phyloP scores from a whole-genome alignment of 2,329 filamentous ascomycete species.

The Aurifilum marmelostoma region DNA sequence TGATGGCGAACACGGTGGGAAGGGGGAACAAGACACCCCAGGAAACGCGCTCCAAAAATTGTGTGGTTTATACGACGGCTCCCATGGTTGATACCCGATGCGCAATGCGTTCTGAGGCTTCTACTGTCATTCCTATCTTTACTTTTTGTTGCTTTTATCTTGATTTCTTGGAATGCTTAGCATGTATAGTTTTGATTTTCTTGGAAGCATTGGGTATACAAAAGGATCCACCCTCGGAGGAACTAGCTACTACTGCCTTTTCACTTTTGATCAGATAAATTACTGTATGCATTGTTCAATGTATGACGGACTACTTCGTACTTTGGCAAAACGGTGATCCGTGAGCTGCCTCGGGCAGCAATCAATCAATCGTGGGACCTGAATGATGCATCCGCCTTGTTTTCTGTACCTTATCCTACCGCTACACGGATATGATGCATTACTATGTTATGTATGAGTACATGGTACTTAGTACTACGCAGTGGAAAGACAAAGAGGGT shows the following conservation, averaged over 20 bases:
- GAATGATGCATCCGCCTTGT: background rate
- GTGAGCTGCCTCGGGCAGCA: background rate
- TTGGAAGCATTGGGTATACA: conserved; percentile 4
- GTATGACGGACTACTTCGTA: background rate
- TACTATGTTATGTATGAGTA: too few relatives aligned
- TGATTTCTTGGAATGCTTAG: background rate
- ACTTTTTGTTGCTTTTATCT: too few relatives aligned
- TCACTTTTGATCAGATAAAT: background rate
- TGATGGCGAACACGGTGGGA: background rate
- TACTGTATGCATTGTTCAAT: background rate
- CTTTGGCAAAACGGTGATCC: background rate
- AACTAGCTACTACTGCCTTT: conserved; percentile 2
- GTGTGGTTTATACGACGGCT: conserved; percentile 19
- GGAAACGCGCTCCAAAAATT: conserved; percentile 22
- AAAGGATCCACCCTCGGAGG: background rate
- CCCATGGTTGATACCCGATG: conserved; percentile 30
- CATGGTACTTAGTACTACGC: too few relatives aligned
- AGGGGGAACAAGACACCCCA: background rate
- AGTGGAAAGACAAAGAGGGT: too few relatives aligned
- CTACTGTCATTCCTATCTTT: conserved; percentile 1
- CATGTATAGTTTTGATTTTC: background rate
- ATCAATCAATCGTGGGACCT: background rate
- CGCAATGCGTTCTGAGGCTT: conserved; percentile 23
- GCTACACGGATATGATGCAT: too few relatives aligned
- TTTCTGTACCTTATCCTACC: too few relatives aligned